phyloP scores from a whole-genome alignment of 2,329 filamentous ascomycete species.

The Colletotrichum sp. region DNA sequence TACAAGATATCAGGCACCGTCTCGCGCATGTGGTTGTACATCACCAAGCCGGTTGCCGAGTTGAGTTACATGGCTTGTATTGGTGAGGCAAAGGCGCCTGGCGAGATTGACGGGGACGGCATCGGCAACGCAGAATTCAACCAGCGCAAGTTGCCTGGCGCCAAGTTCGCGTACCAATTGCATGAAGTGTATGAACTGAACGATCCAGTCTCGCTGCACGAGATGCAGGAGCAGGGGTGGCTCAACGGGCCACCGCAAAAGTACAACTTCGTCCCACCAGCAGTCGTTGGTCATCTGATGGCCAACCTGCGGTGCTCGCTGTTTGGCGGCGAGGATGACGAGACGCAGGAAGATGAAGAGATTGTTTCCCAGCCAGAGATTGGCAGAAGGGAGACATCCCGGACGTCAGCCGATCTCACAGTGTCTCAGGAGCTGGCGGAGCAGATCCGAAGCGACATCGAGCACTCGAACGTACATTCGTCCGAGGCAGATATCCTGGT shows the following conservation, averaged over 20 bases:
- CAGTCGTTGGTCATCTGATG: conserved; percentile 61
- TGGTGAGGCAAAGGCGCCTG: conserved; percentile 49
- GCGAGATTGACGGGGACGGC: conserved; percentile 51
- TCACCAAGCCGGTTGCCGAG: conserved; percentile 48
- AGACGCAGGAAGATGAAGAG: conserved; percentile 16
- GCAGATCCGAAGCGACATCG: conserved; percentile 52
- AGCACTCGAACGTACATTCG: conserved; percentile 34
- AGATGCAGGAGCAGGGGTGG: conserved; percentile 62
- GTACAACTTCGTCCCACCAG: conserved; percentile 61
- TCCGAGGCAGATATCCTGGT: conserved; percentile 31
- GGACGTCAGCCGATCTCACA: conserved; percentile 25
- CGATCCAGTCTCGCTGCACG: conserved; percentile 56
- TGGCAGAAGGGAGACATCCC: not conserved
- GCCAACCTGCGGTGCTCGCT: conserved; percentile 61
- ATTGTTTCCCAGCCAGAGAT: not conserved
- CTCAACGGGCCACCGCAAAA: conserved; percentile 53
- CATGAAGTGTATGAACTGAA: conserved; percentile 67
- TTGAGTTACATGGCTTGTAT: conserved; percentile 66
- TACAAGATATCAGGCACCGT: conserved; percentile 62
- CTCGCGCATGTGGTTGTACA: conserved; percentile 68
- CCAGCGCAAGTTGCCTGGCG: conserved; percentile 32
- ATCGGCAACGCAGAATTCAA: conserved; percentile 60
- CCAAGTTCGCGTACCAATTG: conserved; percentile 57
- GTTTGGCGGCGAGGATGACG: conserved; percentile 37
- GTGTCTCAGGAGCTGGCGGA: conserved; percentile 58